Evolutionary conservation across 78 protist species (phyloP), one percentile per base, ranked within the genome.

Genomic region (Dictyostelium firmibasis): DNA sequence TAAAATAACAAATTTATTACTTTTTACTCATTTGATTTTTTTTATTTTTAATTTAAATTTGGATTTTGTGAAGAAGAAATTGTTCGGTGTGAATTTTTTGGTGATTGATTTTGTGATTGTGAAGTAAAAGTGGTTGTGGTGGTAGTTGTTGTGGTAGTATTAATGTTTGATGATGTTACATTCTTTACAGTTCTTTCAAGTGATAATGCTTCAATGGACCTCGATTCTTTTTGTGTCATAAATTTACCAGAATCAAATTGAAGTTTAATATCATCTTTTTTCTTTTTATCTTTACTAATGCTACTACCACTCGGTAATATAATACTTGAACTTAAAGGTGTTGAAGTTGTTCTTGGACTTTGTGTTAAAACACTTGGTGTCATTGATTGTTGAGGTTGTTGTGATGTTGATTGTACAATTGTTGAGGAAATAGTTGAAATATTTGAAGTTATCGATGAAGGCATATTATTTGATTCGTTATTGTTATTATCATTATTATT

Each of bases 161-260:
- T 29, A 23, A 29, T 13, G 3, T 70, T 70, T 35, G 75, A 20
- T 36, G 38, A 18, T 85, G 27, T 25, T 64, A 50, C 36, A 18
- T 35, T 33, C 23, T 20, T 57, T 50, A 50, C 36, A 36, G 33
- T 16, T 13, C 94, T 62, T 50, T 89, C 94, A 6, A 89, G 72
- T 41, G 94, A 78, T 23, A 89, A 62, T 6, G 94, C 94, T 36
- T 89, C 94, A 4, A 89, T 20, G 20, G 69, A 64, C 33, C 79
- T n/a, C 6, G 88, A 81, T 60, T 89, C 88, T 2, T 64, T 84
- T 44, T 31, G 81, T 10, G 62, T 47, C 44, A 64, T 29, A 47
- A 89, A 89, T 27, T 89, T 89, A 35, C 94, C 94, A 2, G 87
- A 47, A 81, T 89, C 94, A 69, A 89, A 89, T 38, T 81, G 87